Conservation (phyloP, 345 rosid species). For the Cardamine resedifolia region DNA sequence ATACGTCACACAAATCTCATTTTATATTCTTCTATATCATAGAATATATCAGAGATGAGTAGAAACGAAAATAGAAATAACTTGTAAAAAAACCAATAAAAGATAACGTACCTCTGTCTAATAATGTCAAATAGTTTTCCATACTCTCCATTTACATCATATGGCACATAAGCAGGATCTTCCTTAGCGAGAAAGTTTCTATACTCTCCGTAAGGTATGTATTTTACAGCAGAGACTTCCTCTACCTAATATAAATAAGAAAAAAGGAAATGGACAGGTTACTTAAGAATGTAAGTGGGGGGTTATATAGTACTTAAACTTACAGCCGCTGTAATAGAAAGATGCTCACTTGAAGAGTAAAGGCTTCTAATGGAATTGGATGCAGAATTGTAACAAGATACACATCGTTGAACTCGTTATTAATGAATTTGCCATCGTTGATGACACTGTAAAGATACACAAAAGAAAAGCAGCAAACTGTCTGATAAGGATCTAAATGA, state of each 20-base stretch:
- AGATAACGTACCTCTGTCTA: slow-evolving; percentile 55
- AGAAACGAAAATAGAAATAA: neutral
- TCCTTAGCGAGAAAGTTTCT: slow-evolving; percentile 58
- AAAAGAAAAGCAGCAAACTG: slow-evolving; percentile 2
- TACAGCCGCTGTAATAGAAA: neutral
- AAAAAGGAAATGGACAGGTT: slow-evolving; percentile 9
- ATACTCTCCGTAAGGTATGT: slow-evolving; percentile 63
- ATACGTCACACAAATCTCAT: neutral
- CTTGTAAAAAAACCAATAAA: neutral
- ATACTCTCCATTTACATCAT: slow-evolving; percentile 66
- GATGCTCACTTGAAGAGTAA: slow-evolving; percentile 78
- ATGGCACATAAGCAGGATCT: slow-evolving; percentile 78
- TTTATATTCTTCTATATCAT: slow-evolving; percentile 3
- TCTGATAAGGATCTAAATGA: neutral
- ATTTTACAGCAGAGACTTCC: slow-evolving; percentile 91
- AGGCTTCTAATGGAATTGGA: slow-evolving; percentile 91
- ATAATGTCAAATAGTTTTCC: slow-evolving; percentile 74
- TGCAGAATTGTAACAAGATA: slow-evolving; percentile 74
- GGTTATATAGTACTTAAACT: neutral
- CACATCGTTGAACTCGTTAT: slow-evolving; percentile 86
- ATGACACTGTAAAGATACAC: slow-evolving; percentile 51
- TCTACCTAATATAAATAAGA: slow-evolving; percentile 50
- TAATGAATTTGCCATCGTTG: slow-evolving; percentile 81
- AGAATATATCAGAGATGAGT: neutral
- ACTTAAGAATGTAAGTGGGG: slow-evolving; percentile 3